Evolutionary conservation across 2,329 filamentous ascomycete species (phyloP).

Genomic region (Pseudocercospora macadamiae): DNA sequence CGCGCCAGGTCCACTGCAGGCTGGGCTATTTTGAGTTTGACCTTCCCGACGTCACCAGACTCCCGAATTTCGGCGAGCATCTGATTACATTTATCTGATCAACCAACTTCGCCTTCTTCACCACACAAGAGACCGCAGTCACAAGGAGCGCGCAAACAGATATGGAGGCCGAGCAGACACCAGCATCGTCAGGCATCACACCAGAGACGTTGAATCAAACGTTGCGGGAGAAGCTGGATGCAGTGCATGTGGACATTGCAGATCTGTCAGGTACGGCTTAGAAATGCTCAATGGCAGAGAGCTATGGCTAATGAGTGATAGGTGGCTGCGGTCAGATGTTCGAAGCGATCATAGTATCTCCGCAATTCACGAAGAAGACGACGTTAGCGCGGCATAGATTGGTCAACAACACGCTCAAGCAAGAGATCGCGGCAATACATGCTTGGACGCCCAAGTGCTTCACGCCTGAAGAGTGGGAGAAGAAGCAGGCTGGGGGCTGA

Average conservation of each 20-base stretch:
- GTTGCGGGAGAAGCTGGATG: conserved; percentile 70
- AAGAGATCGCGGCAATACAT: conserved; percentile 88
- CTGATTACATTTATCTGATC: neutral
- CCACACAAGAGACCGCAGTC: neutral
- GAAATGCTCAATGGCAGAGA: neutral
- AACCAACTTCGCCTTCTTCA: neutral
- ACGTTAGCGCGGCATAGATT: conserved; percentile 83
- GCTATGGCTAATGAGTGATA: conserved; percentile 36
- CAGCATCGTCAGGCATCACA: conserved; percentile 62
- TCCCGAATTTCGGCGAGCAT: neutral
- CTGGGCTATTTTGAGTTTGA: neutral
- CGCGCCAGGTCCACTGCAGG: neutral
- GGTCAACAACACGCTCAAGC: conserved; percentile 80
- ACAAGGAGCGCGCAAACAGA: conserved; percentile 50
- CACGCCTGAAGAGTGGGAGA: conserved; percentile 87
- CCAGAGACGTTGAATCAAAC: conserved; percentile 70
- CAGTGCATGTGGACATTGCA: conserved; percentile 80
- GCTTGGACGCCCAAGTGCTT: conserved; percentile 95
- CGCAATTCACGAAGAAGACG: conserved; percentile 56
- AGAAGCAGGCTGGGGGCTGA: conserved; percentile 53
- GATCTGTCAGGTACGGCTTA: conserved; percentile 76
- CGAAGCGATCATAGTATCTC: conserved; percentile 67
- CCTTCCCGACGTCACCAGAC: neutral
- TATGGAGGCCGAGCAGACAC: conserved; percentile 53
- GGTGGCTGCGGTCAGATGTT: conserved; percentile 73